These are phyloP conservation scores for Populus hybrid DNA, from an alignment of 441 rosid species.

Conservation along the genomic window DNA sequence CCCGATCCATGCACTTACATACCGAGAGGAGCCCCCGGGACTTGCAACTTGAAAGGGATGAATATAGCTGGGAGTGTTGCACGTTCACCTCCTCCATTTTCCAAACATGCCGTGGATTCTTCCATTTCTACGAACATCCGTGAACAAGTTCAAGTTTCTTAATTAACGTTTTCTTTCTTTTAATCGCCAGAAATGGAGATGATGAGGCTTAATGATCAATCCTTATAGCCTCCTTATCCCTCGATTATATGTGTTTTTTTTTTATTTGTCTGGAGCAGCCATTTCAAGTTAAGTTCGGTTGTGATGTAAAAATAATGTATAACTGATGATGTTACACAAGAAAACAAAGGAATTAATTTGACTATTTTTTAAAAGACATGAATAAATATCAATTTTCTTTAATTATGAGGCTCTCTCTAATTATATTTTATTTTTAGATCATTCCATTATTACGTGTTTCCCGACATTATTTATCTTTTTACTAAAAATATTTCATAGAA, in stretches of 20 bases:
- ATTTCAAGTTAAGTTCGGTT: background rate
- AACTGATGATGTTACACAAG: background rate
- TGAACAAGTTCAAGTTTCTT: slow-evolving; percentile 1
- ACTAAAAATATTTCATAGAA: no score
- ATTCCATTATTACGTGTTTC: background rate
- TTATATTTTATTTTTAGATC: no score
- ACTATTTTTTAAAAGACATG: no score
- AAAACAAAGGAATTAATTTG: background rate
- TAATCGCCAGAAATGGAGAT: background rate
- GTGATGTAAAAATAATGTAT: background rate
- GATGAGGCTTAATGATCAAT: background rate
- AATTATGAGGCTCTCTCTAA: no score
- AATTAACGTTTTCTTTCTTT: background rate
- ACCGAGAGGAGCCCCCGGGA: background rate
- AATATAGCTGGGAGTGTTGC: background rate
- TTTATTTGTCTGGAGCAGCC: background rate
- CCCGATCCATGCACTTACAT: background rate
- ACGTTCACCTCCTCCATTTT: slow-evolving; percentile 3
- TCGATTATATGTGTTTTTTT: background rate
- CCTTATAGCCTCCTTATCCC: background rate
- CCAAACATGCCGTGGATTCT: slow-evolving; percentile 9
- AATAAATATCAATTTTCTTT: background rate
- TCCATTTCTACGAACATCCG: background rate
- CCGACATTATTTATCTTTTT: no score
- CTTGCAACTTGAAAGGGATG: background rate